Conservation (phyloP, 2,329 filamentous ascomycete species). For the Ciborinia camelliae region DNA sequence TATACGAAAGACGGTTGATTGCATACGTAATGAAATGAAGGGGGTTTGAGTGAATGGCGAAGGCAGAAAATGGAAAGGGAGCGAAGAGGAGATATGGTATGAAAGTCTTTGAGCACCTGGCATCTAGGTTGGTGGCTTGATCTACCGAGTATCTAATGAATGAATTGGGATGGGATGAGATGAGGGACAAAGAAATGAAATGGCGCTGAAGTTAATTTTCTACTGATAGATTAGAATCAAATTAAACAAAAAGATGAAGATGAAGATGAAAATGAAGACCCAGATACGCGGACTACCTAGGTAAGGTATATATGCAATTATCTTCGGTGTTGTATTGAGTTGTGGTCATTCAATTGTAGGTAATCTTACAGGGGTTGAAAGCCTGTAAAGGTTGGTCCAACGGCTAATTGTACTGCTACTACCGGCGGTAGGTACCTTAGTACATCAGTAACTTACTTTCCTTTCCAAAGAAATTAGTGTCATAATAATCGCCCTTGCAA, state of each 20-base stretch:
- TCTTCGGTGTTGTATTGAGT: too few relatives aligned
- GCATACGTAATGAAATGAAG: not conserved
- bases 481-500: slow-evolving; percentile 47
- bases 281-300: too few relatives aligned
- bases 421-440: too few relatives aligned
- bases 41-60: not conserved
- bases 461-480: slow-evolving; percentile 37
- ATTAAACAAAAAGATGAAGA: not conserved
- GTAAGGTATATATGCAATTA: too few relatives aligned
- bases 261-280: too few relatives aligned
- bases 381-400: not conserved
- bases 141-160: not conserved
- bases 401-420: too few relatives aligned
- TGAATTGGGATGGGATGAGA: not conserved
- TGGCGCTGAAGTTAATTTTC: not conserved
- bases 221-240: not conserved
- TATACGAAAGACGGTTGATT: not conserved
- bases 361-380: too few relatives aligned
- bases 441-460: too few relatives aligned
- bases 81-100: not conserved
- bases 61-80: not conserved
- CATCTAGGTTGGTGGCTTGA: not conserved
- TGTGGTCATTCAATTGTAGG: not conserved
- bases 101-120: not conserved
- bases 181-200: not conserved